A percentile compares a stretch with the other conserved stretches of the same genome.
Evolutionary conservation across 352 stramenopile species (phyloP).

Genomic region (Globisporangium middletonii): DNA sequence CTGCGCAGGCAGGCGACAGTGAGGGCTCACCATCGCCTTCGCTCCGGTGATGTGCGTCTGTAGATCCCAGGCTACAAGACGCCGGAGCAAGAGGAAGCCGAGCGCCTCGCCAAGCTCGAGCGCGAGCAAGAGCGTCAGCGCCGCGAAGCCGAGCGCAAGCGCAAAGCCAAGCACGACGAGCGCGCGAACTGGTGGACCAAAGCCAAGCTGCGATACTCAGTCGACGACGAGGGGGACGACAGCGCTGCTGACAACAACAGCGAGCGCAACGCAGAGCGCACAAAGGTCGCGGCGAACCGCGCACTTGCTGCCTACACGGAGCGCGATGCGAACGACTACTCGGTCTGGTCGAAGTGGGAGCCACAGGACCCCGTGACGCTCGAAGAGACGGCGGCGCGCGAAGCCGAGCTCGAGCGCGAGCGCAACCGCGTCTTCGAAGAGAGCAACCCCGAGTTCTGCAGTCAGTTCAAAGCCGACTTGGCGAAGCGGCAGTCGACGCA

Average conservation of each 20-base stretch:
- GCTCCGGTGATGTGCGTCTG: not conserved
- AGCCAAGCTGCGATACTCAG: constrained; percentile 48
- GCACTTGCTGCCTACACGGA: constrained; percentile 63
- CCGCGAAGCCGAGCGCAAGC: constrained; percentile 34
- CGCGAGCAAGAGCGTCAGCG: constrained; percentile 33
- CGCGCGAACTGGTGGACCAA: constrained; percentile 61
- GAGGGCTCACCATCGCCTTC: not conserved
- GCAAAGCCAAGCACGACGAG: constrained; percentile 48
- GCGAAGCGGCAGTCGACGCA: constrained; percentile 51
- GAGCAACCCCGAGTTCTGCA: constrained; percentile 75
- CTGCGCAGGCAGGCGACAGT: too few species aligned
- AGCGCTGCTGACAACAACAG: constrained; percentile 9
- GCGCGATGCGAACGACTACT: constrained; percentile 80
- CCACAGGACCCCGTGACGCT: constrained; percentile 62
- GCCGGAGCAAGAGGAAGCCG: constrained; percentile 57
- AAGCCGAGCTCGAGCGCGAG: constrained; percentile 49
- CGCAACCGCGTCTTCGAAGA: constrained; percentile 69
- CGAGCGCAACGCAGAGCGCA: not conserved
- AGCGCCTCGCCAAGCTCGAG: constrained; percentile 29
- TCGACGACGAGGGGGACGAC: constrained; percentile 16
- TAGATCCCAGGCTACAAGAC: constrained; percentile 78
- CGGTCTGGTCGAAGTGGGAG: constrained; percentile 66
- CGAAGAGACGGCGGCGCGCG: constrained; percentile 51
- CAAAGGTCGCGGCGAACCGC: constrained; percentile 42
- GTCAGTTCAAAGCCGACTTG: constrained; percentile 72